Base-by-base conservation (phyloP, 2,329 filamentous ascomycete genomes). In the Macrophomina tecta region DNA sequence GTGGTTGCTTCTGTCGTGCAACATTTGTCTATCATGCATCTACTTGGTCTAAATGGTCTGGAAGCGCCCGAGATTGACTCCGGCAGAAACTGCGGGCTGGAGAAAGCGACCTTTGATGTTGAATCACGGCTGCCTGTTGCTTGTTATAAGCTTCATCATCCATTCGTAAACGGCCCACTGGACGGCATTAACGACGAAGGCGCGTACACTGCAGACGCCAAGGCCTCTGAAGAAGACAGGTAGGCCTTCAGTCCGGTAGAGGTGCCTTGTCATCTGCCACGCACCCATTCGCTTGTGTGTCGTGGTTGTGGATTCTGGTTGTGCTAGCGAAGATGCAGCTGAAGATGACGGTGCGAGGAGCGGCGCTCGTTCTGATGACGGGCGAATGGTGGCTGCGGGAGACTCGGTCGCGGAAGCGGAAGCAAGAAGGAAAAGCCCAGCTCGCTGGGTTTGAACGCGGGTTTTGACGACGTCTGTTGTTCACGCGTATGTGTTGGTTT, bases 181-280 rank as follows among this genome's bases (percentile, higher is more conserved):
- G n/a, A 92, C 91, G 2, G 94, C 94, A 81, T 97, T 97, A 46
- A 97, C 94, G 63, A 97, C 82, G 76, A 98, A 97, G 0, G 94
- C 94, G 71, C 94, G 84, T 8, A 91, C 79, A 77, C 92, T 96
- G 78, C 94, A 98, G 38, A 97, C 84, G 0, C 89, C 88, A 49
- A 98, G 78, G 1, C 91, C 92, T 78, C 92, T 86, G 80, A 94
- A 95, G 83, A 96, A 96, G 32, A 92, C 91, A 58, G 85, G 82
- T 46, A 89, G 78, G 40, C 90, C 90, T 80, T 95, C 92, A 5
- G 84, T 88, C 68, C 83, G 82, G 74, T 94, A 97, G 0, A 89
- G 87, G 48, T 87, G 81, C 69, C 79, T 86, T 0, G 91, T 87
- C 49, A 94, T 84, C 51, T 88, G 84, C 32, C 91, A 75, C 0